phyloP scores from a whole-genome alignment of 495 filamentous ascomycete species.

The Cladorrhinum samala region DNA sequence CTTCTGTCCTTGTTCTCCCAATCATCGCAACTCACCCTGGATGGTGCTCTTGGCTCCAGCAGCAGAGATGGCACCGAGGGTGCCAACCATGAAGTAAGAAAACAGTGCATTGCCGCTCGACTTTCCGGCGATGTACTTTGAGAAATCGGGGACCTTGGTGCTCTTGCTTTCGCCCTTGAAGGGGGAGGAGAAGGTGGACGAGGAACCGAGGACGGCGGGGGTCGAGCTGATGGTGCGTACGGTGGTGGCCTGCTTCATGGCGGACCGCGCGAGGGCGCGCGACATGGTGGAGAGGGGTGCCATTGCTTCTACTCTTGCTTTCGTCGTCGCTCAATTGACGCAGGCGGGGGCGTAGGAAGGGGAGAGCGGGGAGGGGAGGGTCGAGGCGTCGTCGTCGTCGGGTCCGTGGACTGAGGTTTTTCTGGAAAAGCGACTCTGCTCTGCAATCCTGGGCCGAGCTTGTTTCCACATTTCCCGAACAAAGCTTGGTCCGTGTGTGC shows the following conservation, averaged over 20 bases:
- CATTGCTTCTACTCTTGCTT: slow-evolving; percentile 26
- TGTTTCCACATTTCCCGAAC: slow-evolving; percentile 27
- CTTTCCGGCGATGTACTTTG: slow-evolving; percentile 71
- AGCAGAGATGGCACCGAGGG: slow-evolving; percentile 82
- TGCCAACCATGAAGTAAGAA: slow-evolving; percentile 96
- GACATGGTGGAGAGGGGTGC: slow-evolving; percentile 42
- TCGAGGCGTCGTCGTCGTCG: slow-evolving; percentile 9
- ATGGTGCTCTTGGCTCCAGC: slow-evolving; percentile 95
- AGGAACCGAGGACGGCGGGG: slow-evolving; percentile 29
- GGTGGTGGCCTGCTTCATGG: slow-evolving; percentile 28
- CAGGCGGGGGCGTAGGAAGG: slow-evolving; percentile 3
- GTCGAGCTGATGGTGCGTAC: slow-evolving; percentile 46
- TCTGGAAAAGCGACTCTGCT: slow-evolving; percentile 23
- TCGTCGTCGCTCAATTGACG: neutral
- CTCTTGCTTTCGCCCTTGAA: slow-evolving; percentile 56
- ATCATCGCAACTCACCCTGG: slow-evolving; percentile 63
- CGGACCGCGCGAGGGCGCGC: slow-evolving; percentile 40
- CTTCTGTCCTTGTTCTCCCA: neutral
- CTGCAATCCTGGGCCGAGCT: slow-evolving; percentile 34
- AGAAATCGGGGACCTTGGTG: slow-evolving; percentile 78
- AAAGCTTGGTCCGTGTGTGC: slow-evolving; percentile 4
- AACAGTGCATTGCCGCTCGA: slow-evolving; percentile 73
- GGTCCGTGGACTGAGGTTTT: slow-evolving; percentile 42
- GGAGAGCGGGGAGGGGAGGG: neutral
- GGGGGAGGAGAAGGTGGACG: slow-evolving; percentile 42